Evolutionary conservation across 2,329 filamentous ascomycete species (phyloP).

Genomic region (Venturia oleaginea): DNA sequence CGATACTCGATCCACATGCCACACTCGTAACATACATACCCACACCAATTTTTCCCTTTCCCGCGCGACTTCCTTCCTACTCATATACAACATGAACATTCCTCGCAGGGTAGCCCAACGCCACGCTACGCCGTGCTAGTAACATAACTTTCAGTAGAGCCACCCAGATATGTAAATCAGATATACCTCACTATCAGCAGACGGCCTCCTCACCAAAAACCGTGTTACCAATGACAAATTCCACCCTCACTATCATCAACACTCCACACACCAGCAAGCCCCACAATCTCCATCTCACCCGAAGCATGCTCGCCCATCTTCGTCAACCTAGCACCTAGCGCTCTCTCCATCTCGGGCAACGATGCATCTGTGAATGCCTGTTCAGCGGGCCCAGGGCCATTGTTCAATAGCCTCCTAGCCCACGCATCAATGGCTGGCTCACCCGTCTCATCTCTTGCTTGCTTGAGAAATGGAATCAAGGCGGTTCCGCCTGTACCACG

Average conservation of each 20-base stretch:
- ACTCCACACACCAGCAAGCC: constrained; percentile 79
- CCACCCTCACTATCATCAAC: constrained; percentile 70
- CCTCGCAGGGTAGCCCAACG: background rate
- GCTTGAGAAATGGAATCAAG: constrained; percentile 90
- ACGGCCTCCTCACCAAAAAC: background rate
- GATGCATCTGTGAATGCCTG: constrained; percentile 10
- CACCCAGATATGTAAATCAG: background rate
- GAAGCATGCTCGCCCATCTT: constrained; percentile 45
- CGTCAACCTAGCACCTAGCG: constrained; percentile 39
- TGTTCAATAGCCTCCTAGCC: constrained; percentile 50
- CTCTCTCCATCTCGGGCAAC: constrained; percentile 31
- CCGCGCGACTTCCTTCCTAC: too few species aligned
- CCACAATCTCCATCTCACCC: constrained; percentile 51
- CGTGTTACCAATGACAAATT: constrained; percentile 43
- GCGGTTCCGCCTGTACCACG: constrained; percentile 90
- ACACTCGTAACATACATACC: too few species aligned
- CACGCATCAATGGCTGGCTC: constrained; percentile 73
- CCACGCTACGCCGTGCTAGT: background rate
- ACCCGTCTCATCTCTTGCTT: constrained; percentile 90
- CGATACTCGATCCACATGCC: too few species aligned
- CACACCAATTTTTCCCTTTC: too few species aligned
- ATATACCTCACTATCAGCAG: background rate
- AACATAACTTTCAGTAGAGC: background rate
- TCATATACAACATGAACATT: too few species aligned
- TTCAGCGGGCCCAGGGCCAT: constrained; percentile 33